phyloP scores from a whole-genome alignment of 2,329 filamentous ascomycete species.

The Pezicula radicicola region DNA sequence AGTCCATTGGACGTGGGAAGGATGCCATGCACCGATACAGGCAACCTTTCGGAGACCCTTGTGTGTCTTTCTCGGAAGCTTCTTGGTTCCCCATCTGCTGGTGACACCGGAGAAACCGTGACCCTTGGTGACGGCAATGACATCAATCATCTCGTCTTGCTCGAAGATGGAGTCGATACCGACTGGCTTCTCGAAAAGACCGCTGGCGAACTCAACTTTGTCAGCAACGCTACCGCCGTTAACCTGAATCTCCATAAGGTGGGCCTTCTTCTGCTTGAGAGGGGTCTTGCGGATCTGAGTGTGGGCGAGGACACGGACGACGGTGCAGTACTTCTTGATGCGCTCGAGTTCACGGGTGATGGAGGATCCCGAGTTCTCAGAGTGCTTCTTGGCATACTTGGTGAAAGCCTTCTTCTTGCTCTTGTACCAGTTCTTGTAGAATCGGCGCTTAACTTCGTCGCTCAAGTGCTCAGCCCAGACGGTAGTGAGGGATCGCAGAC shows the following conservation, averaged over 20 bases:
- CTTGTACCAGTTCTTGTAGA: constrained; percentile 99
- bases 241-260: constrained; percentile 99
- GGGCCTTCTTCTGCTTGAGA: constrained; percentile 99
- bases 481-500: constrained; percentile 98
- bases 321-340: constrained; percentile 99
- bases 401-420: constrained; percentile 99
- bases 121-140: constrained; percentile 99
- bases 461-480: constrained; percentile 99
- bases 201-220: constrained; percentile 95
- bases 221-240: constrained; percentile 95
- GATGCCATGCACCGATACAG: constrained; percentile 99
- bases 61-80: constrained; percentile 99
- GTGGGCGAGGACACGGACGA: constrained; percentile 98
- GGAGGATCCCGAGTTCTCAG: constrained; percentile 83
- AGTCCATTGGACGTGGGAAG: constrained; percentile 99
- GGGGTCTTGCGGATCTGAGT: constrained; percentile 99
- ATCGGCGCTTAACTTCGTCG: constrained; percentile 98
- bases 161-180: constrained; percentile 93
- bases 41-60: constrained; percentile 99
- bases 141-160: constrained; percentile 99
- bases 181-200: constrained; percentile 98
- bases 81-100: constrained; percentile 98
- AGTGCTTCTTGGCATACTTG: constrained; percentile 99
- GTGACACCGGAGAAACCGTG: constrained; percentile 98
- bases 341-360: constrained; percentile 98